These are phyloP conservation scores for Tricholoma flavovirens DNA, from an alignment of 768 basidiomycete species.

Conservation along the genomic window DNA sequence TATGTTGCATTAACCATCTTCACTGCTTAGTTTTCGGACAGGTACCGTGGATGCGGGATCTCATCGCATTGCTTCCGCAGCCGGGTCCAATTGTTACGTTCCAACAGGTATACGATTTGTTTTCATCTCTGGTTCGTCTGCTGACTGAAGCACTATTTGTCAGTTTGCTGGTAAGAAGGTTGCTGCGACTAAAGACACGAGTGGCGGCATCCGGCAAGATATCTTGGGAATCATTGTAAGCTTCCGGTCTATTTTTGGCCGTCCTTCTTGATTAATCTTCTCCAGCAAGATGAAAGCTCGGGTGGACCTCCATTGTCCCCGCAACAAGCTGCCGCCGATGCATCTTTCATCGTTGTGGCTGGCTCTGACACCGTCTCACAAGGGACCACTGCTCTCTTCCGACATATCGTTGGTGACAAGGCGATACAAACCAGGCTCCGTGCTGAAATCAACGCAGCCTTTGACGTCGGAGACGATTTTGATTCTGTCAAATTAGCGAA, in stretches of 20 bases:
- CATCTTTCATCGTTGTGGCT: slow-evolving; percentile 7
- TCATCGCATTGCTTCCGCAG: slow-evolving; percentile 3
- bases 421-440: slow-evolving; percentile 1
- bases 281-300: slow-evolving; percentile 7
- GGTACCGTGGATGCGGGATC: slow-evolving; percentile 6
- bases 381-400: slow-evolving; percentile 3
- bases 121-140: background rate
- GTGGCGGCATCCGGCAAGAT: background rate
- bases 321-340: slow-evolving; percentile 3
- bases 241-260: background rate
- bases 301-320: slow-evolving; percentile 1
- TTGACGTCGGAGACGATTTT: slow-evolving; percentile 2
- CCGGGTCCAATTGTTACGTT: slow-evolving; percentile 3
- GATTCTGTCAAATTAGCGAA: slow-evolving; percentile 1
- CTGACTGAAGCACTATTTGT: background rate
- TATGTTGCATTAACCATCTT: background rate
- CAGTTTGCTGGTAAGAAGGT: slow-evolving; percentile 1
- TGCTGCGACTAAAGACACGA: background rate
- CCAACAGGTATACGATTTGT: background rate
- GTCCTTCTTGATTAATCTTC: background rate
- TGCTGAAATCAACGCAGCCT: slow-evolving; percentile 1
- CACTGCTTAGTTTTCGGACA: slow-evolving; percentile 3
- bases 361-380: slow-evolving; percentile 3
- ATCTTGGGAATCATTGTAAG: slow-evolving; percentile 6
- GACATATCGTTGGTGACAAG: slow-evolving; percentile 1